Percentiles rank a stretch among this genome's conserved stretches.
Conservation (phyloP, 495 filamentous ascomycete genomes). For the Penicillium robsamsonii region DNA sequence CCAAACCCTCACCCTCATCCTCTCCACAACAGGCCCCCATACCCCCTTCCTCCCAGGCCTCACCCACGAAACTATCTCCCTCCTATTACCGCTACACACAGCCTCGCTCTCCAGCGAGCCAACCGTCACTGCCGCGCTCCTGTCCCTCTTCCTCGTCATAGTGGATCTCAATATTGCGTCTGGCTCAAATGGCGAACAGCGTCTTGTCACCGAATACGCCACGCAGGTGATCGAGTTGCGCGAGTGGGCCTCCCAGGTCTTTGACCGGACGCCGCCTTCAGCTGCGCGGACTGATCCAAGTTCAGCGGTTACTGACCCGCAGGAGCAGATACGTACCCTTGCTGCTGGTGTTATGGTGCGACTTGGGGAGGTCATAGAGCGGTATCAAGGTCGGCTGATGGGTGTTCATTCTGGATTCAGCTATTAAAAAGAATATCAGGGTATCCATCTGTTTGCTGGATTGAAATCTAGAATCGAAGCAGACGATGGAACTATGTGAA, state of each 20-base stretch:
- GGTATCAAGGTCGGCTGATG: conserved; percentile 64
- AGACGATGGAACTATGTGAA: neutral
- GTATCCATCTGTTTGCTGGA: neutral
- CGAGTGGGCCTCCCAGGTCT: conserved; percentile 57
- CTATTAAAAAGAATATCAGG: conserved; percentile 26
- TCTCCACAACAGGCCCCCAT: conserved; percentile 50
- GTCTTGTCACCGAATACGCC: conserved; percentile 59
- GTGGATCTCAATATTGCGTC: conserved; percentile 71
- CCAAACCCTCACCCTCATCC: conserved; percentile 49
- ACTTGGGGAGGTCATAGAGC: conserved; percentile 74
- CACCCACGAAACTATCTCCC: conserved; percentile 45
- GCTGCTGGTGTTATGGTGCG: conserved; percentile 82
- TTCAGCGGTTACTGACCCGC: conserved; percentile 46
- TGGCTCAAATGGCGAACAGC: conserved; percentile 57
- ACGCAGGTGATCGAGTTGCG: conserved; percentile 40
- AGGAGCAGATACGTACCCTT: conserved; percentile 49
- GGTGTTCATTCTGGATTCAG: conserved; percentile 50
- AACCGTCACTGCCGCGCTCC: conserved; percentile 64
- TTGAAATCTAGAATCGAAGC: neutral
- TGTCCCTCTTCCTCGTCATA: conserved; percentile 77
- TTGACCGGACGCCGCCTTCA: conserved; percentile 50
- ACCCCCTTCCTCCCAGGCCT: conserved; percentile 44
- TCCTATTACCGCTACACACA: conserved; percentile 47
- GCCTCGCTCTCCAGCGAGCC: conserved; percentile 53
- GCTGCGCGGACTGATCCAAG: conserved; percentile 12